Percentiles rank a stretch among this genome's conserved stretches.
Evolutionary conservation across 164 flowering plant species (phyloP).

Genomic region (Taxillus chinensis): DNA sequence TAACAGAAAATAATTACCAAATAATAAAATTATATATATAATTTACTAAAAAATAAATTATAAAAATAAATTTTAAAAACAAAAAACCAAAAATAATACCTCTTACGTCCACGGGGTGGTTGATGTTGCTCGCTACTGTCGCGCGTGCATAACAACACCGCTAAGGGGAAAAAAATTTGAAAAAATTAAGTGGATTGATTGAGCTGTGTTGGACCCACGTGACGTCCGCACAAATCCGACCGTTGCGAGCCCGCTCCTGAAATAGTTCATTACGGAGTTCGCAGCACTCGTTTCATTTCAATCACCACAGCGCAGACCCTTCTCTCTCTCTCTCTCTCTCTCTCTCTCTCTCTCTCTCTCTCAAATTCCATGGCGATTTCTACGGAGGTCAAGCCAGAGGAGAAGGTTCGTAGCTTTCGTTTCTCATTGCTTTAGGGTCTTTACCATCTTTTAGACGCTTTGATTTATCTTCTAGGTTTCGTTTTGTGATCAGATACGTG

Average conservation of each 20-base stretch:
- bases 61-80: too few species aligned
- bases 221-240: conserved; percentile 13
- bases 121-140: too few species aligned
- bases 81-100: too few species aligned
- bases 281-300: not conserved
- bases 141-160: too few species aligned
- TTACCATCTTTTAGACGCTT: not conserved
- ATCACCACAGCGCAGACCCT: not conserved
- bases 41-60: too few species aligned
- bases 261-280: not conserved
- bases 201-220: conserved; percentile 11
- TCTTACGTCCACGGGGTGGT: too few species aligned
- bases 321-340: conserved; percentile 10
- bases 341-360: not conserved
- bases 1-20: too few species aligned
- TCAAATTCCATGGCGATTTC: conserved; percentile 39
- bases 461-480: not conserved
- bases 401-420: conserved; percentile 28
- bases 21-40: too few species aligned
- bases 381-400: conserved; percentile 36
- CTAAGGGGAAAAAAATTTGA: too few species aligned
- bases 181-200: too few species aligned
- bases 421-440: not conserved
- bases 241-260: conserved; percentile 13
- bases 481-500: too few species aligned